Conservation (phyloP, 768 basidiomycete genomes). For the Phaffia tasmanica region DNA sequence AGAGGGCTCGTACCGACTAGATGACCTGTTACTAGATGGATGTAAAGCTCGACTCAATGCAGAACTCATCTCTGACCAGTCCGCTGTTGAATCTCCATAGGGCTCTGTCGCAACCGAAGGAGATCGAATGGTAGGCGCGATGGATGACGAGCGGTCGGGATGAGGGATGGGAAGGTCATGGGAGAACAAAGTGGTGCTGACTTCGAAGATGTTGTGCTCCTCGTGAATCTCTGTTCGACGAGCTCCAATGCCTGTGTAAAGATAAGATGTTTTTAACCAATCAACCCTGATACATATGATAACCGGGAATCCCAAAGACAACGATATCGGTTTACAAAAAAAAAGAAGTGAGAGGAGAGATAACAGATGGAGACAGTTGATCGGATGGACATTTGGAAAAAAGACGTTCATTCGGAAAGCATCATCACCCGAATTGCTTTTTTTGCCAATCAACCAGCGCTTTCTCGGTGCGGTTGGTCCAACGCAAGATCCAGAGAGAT, state of each 20-base stretch:
- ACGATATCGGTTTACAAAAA: constrained; percentile 7
- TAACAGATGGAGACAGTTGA: constrained; percentile 7
- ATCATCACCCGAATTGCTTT: background rate
- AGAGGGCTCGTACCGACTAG: background rate
- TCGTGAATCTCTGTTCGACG: constrained; percentile 66
- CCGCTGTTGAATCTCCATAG: constrained; percentile 37
- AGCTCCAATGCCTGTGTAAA: constrained; percentile 50
- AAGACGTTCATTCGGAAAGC: background rate
- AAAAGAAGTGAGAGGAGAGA: constrained; percentile 14
- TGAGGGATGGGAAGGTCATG: constrained; percentile 29
- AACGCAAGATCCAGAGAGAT: background rate
- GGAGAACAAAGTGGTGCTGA: constrained; percentile 60
- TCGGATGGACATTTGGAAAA: background rate
- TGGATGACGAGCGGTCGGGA: constrained; percentile 37
- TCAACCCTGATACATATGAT: constrained; percentile 1
- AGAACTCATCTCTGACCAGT: constrained; percentile 1
- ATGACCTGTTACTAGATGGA: background rate
- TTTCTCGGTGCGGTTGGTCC: background rate
- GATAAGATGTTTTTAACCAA: background rate
- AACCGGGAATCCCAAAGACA: constrained; percentile 1
- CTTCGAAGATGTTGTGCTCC: constrained; percentile 61
- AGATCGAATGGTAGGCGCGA: constrained; percentile 41
- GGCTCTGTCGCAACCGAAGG: constrained; percentile 48
- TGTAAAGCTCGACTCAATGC: too few relatives aligned
- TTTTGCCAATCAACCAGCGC: background rate